Percentiles rank a stretch among this genome's conserved stretches.
phyloP scores from a whole-genome alignment of 2,329 filamentous ascomycete genomes.

The Hypocreales sp. region DNA sequence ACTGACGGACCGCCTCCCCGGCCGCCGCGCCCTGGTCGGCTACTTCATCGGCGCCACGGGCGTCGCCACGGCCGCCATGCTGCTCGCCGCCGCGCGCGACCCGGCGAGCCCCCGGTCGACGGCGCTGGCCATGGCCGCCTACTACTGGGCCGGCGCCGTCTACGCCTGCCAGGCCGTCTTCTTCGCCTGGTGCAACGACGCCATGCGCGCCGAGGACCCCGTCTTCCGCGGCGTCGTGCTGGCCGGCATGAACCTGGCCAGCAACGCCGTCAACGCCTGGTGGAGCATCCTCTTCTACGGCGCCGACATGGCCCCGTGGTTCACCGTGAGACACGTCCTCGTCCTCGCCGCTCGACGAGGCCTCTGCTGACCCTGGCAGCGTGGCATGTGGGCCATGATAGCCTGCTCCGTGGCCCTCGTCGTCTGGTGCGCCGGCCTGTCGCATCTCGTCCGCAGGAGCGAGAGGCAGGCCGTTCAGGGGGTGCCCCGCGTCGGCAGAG shows the following conservation, averaged over 20 bases:
- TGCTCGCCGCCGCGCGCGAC: constrained; percentile 34
- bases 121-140: constrained; percentile 43
- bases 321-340: constrained; percentile 44
- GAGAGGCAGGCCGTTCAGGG: too few species aligned
- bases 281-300: constrained; percentile 60
- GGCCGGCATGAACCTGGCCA: constrained; percentile 56
- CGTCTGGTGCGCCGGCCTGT: constrained; percentile 40
- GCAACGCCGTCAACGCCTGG: constrained; percentile 55
- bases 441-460: constrained; percentile 20
- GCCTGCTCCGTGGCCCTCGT: constrained; percentile 41
- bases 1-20: constrained; percentile 47
- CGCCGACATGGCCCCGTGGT: constrained; percentile 49
- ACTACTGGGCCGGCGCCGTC: constrained; percentile 54
- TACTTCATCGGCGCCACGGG: constrained; percentile 54
- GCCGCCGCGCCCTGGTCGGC: constrained; percentile 48
- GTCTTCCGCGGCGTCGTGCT: constrained; percentile 51
- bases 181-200: constrained; percentile 63
- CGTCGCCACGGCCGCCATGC: constrained; percentile 44
- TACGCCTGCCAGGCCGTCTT: constrained; percentile 63
- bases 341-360: constrained; percentile 2
- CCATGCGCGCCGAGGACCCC: constrained; percentile 46
- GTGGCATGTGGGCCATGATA: constrained; percentile 64
- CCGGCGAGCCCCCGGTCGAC: constrained; percentile 26
- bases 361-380: constrained; percentile 17
- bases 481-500: too few species aligned